A percentile compares a stretch with the other conserved stretches of the same genome.
phyloP scores from a whole-genome alignment of 306 rosid species.

The Fragaria nilgerrensis region DNA sequence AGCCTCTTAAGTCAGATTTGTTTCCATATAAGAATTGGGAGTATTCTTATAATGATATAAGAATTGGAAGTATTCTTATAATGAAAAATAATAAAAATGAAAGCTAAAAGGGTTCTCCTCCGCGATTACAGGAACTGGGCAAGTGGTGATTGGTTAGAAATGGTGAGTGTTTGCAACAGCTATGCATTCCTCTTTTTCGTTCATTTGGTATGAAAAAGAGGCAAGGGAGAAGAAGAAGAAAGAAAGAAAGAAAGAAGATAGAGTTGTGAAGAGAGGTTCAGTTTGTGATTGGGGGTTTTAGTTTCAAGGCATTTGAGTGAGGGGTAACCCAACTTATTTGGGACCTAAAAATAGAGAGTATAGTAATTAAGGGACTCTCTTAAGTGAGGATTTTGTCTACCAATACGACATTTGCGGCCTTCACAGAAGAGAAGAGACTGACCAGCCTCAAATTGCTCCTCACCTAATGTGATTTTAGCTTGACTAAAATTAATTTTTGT shows the following conservation, averaged over 20 bases:
- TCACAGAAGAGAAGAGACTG: conserved; percentile 17
- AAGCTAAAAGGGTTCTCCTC: background rate
- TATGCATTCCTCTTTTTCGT: conserved; percentile 1
- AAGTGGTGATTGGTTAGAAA: background rate
- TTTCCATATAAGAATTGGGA: background rate
- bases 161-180: background rate
- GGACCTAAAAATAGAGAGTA: conserved; percentile 11
- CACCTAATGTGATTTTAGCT: conserved; percentile 6
- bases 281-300: conserved; percentile 11
- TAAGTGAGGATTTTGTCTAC: conserved; percentile 3
- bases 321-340: background rate
- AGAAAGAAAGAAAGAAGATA: background rate
- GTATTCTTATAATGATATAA: background rate
- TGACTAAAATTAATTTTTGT: background rate
- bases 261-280: conserved; percentile 6
- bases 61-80: background rate
- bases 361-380: background rate
- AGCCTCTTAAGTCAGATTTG: conserved; percentile 1
- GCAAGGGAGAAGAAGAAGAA: background rate
- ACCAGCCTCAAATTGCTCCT: conserved; percentile 31
- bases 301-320: background rate
- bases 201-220: background rate
- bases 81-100: background rate
- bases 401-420: conserved; percentile 14
- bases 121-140: conserved; percentile 10